phyloP scores from a whole-genome alignment of 108 stramenopile species.

The Nitzschia sp. region DNA sequence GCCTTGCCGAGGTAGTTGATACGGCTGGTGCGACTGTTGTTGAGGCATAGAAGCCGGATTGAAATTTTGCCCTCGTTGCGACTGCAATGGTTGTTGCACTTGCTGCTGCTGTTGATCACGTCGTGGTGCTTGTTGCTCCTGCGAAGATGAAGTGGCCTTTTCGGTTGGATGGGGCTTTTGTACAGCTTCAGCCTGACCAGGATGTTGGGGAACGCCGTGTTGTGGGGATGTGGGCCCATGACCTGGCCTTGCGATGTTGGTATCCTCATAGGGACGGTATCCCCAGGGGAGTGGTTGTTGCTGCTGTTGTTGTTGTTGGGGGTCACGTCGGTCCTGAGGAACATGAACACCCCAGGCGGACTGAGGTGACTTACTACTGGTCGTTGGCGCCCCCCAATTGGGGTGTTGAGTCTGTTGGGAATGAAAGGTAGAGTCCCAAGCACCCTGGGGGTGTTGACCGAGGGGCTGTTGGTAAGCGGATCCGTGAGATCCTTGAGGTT shows the following conservation, averaged over 20 bases:
- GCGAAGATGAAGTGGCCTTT: slow-evolving; percentile 2
- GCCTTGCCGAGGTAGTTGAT: slow-evolving; percentile 13
- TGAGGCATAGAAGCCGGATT: not conserved
- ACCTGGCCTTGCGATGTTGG: no score
- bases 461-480: no score
- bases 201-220: no score
- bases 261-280: no score
- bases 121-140: slow-evolving; percentile 1
- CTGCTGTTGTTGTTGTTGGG: slow-evolving; percentile 11
- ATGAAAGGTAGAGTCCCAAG: no score
- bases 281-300: slow-evolving; percentile 24
- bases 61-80: not conserved
- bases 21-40: slow-evolving; percentile 11
- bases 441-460: no score
- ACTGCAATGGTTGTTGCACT: not conserved
- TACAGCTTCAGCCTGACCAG: not conserved
- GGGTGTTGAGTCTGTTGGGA: no score
- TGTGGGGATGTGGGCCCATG: no score
- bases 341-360: no score
- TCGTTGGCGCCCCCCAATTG: no score
- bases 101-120: slow-evolving; percentile 5
- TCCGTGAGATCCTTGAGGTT: no score
- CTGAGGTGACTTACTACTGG: no score
- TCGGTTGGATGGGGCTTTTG: not conserved
- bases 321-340: not conserved